These are phyloP conservation scores for Trichoderma atroviride DNA, from an alignment of 2,329 filamentous ascomycete species.

Conservation along the genomic window DNA sequence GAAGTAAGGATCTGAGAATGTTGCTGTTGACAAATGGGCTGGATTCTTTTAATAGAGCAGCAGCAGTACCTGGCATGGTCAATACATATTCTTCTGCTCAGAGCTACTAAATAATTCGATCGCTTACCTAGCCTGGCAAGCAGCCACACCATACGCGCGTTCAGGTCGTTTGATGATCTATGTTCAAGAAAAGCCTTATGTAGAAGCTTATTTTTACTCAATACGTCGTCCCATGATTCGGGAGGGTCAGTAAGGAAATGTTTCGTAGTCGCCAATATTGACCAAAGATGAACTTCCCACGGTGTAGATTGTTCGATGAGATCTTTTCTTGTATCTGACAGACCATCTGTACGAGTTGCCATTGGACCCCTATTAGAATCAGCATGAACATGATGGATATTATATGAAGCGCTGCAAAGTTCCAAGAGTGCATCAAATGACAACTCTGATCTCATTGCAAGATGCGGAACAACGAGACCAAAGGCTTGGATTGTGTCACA, in stretches of 20 bases:
- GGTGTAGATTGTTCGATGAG: background rate
- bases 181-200: background rate
- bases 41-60: background rate
- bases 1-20: background rate
- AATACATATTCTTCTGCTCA: background rate
- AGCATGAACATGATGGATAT: no score
- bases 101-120: background rate
- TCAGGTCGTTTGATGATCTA: background rate
- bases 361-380: no score
- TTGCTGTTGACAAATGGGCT: background rate
- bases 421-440: slow-evolving; percentile 6
- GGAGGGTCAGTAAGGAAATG: background rate
- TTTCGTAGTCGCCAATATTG: background rate
- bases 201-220: background rate
- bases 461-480: slow-evolving; percentile 13
- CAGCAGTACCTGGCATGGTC: background rate
- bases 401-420: background rate
- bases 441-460: slow-evolving; percentile 7
- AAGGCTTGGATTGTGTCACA: background rate
- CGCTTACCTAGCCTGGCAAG: slow-evolving; percentile 6
- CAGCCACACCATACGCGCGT: background rate
- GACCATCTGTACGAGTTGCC: background rate
- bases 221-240: background rate
- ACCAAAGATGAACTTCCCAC: slow-evolving; percentile 9
- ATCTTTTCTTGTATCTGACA: background rate